Evolutionary conservation across 2,329 filamentous ascomycete species (phyloP).

Genomic region (Ophiocordyceps sinensis): DNA sequence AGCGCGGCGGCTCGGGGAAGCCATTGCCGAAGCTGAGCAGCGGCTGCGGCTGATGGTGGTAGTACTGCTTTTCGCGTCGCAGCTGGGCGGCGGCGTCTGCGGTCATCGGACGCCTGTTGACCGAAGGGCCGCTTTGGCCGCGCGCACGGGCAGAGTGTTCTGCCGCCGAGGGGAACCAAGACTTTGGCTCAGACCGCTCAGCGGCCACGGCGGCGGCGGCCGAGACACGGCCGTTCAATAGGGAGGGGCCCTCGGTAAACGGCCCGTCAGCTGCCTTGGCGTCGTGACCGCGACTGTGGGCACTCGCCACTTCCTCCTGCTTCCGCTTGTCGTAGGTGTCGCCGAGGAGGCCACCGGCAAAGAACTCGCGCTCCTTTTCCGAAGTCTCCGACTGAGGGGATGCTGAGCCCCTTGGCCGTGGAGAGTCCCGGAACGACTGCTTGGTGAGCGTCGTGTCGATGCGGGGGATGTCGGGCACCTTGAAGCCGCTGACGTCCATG

Average conservation of each 20-base stretch:
- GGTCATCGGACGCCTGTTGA: constrained; percentile 10
- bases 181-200: constrained; percentile 10
- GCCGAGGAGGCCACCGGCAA: constrained; percentile 35
- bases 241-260: constrained; percentile 42
- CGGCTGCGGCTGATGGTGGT: constrained; percentile 37
- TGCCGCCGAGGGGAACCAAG: constrained; percentile 22
- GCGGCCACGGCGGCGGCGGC: constrained; percentile 6
- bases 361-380: constrained; percentile 27
- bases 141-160: constrained; percentile 22
- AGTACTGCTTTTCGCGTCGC: constrained; percentile 25
- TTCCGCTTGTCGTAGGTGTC: constrained; percentile 33
- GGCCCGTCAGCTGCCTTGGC: constrained; percentile 16
- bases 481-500: constrained; percentile 7
- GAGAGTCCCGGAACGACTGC: background rate
- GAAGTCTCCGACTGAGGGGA: background rate
- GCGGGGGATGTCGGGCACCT: constrained; percentile 3
- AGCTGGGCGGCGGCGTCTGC: constrained; percentile 8
- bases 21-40: constrained; percentile 49
- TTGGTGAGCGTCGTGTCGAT: background rate
- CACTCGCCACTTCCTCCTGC: constrained; percentile 14
- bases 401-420: background rate
- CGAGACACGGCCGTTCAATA: constrained; percentile 30
- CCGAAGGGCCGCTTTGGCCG: constrained; percentile 10
- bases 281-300: constrained; percentile 19
- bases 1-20: constrained; percentile 48